Conservation (phyloP, 1,139 yeast species). For the Candida gigantensis region DNA sequence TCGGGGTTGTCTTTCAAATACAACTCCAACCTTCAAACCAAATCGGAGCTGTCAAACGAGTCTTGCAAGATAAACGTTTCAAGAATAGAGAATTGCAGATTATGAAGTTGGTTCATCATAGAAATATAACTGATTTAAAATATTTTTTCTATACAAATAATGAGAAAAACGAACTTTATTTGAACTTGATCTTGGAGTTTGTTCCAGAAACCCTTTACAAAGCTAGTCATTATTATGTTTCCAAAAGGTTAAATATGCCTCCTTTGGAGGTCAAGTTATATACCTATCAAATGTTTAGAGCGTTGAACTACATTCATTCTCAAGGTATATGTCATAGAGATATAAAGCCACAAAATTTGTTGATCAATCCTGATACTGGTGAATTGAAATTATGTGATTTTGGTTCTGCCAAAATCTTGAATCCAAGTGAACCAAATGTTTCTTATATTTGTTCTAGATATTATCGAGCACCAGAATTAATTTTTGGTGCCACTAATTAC, state of each 20-base stretch:
- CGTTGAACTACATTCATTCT: slow-evolving; percentile 87
- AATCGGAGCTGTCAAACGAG: slow-evolving; percentile 89
- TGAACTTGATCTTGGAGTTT: slow-evolving; percentile 85
- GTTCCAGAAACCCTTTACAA: slow-evolving; percentile 94
- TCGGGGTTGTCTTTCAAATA: slow-evolving; percentile 94
- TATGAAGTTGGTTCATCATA: slow-evolving; percentile 86
- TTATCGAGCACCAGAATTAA: slow-evolving; percentile 92
- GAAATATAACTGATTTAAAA: slow-evolving; percentile 83
- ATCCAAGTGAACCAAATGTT: slow-evolving; percentile 90
- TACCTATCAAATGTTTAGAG: slow-evolving; percentile 88
- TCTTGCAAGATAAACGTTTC: slow-evolving; percentile 90
- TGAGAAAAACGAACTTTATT: slow-evolving; percentile 76
- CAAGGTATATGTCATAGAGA: slow-evolving; percentile 96
- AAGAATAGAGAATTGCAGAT: slow-evolving; percentile 95
- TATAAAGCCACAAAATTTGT: slow-evolving; percentile 91
- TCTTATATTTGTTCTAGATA: slow-evolving; percentile 95
- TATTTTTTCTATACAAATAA: slow-evolving; percentile 87
- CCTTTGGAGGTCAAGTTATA: slow-evolving; percentile 83
- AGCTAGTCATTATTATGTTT: slow-evolving; percentile 79
- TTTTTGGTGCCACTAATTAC: slow-evolving; percentile 87
- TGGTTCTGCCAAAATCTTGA: slow-evolving; percentile 95
- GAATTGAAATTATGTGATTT: slow-evolving; percentile 91
- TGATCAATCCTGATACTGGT: slow-evolving; percentile 84
- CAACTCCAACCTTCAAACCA: slow-evolving; percentile 74
- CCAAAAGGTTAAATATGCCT: slow-evolving; percentile 83